These are phyloP conservation scores for Saccharomyces uvarum DNA, from an alignment of 1,139 yeast species.

Conservation along the genomic window DNA sequence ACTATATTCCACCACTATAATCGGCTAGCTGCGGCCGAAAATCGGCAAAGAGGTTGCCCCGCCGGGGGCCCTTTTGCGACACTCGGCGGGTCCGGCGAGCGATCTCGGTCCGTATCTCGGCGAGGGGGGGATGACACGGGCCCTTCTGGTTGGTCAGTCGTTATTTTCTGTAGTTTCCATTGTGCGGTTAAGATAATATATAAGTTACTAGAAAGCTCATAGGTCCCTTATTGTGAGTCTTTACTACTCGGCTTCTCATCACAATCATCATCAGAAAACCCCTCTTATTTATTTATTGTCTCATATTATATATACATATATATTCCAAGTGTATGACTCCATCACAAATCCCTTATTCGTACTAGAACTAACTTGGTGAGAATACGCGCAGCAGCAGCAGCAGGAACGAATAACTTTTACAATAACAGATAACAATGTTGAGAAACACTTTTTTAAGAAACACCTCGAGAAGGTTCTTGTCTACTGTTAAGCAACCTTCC, in stretches of 20 bases:
- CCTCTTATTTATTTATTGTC: slow-evolving; percentile 3
- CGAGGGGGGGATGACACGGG: slow-evolving; percentile 2
- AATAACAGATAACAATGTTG: neutral
- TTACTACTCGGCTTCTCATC: neutral
- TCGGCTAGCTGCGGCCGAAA: neutral
- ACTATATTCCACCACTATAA: neutral
- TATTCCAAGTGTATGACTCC: neutral
- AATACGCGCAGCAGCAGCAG: neutral
- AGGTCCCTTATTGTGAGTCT: neutral
- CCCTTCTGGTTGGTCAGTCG: neutral
- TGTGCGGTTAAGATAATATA: neutral
- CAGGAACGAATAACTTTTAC: neutral
- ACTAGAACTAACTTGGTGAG: neutral
- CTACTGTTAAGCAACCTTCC: slow-evolving; percentile 8
- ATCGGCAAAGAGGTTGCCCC: neutral
- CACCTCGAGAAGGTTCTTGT: slow-evolving; percentile 1
- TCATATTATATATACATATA: neutral
- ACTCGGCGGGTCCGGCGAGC: slow-evolving; percentile 2
- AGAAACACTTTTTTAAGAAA: slow-evolving; percentile 3
- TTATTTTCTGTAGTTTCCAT: neutral
- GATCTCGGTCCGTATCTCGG: slow-evolving; percentile 5
- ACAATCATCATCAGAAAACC: slow-evolving; percentile 11
- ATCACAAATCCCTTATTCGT: neutral
- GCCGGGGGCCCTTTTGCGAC: neutral
- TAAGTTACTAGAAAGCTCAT: neutral